Base-by-base conservation (phyloP, 257 asterid species). In the Solanum corneliomulleri region DNA sequence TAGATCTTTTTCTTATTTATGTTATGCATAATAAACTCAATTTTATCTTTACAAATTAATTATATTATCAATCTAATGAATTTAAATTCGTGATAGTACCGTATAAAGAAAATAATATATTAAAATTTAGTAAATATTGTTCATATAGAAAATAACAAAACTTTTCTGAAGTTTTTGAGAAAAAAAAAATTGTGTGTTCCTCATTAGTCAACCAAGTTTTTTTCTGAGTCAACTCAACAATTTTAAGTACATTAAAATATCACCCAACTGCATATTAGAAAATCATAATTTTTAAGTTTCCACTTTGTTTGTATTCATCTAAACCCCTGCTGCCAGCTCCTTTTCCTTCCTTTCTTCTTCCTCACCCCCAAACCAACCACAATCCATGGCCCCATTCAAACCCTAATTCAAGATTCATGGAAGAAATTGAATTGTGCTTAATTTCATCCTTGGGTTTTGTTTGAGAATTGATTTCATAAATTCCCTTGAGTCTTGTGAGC, bases 241-340 rank as follows among this genome's bases (percentile, higher is more conserved):
- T 81, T 77, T 45, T 45, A 78, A 45, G 84, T 81, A 81, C 7
- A 49, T 81, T 69, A 29, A 69, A 29, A 69, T 69, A 66, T 45
- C 27, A 16, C 16, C 27, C 68, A 49, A 39, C 37, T 29, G n/a
- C 25, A n/a, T 27, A 86, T 5, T 69, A 74, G 56, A 85, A 84
- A 31, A 13, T 56, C 44, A 27, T 16, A 83, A 71, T 80, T 88
- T 86, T 85, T 87, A 27, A 75, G 71, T 87, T 87, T 85, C 87
- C 60, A 15, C 86, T 75, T 74, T 90, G 87, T 49, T 83, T 7
- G n/a, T 86, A 47, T 49, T 27, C 84, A 42, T 37, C 83, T 25
- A 29, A 71, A 69, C 70, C 49, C 35, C 86, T 64, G 84, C 68
- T 82, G 89, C 88, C 88, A 85, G 80, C 91, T 88, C 33, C 42